Evolutionary conservation across 2,329 filamentous ascomycete species (phyloP), one percentile per base, ranked within the genome.

Genomic region (Xylariaceae sp.): DNA sequence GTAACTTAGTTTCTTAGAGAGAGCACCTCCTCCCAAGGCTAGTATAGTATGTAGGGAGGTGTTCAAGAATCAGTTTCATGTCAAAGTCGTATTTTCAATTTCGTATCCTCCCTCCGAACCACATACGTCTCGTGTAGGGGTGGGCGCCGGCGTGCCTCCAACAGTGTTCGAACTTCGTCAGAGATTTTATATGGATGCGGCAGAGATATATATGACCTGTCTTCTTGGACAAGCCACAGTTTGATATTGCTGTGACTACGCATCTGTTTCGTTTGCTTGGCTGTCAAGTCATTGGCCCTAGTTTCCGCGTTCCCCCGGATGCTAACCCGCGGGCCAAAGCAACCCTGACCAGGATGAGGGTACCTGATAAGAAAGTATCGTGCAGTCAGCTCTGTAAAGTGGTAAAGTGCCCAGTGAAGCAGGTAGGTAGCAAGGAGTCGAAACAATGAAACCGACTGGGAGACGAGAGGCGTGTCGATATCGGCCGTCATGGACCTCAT

Each of bases 381-480:
- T 41, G n/a, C 23, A 34, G 37, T 57, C 45, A 45, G 49, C 17
- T 4, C 23, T 30, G 23, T 30, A 30, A 30, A 30, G 23, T 30
- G 23, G 4, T 30, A 30, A 30, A 30, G 23, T 30, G 23, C 23
- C 23, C 5, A 30, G 23, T 30, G 23, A 30, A 30, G 23, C 5
- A 30, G 23, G 23, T 5, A 30, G 23, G 23, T 30, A 30, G 23
- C 23, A 30, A 37, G 53, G 35, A n/a, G 35, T n/a, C 53, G 55
- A 55, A 49, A 54, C 15, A 58, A 44, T 37, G 13, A 48, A 57
- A 59, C 23, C 49, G 53, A 51, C 51, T 39, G 57, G 58, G 18
- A 50, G n/a, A 58, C 55, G 51, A 54, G 66, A 66, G 66, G 65
- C 61, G 68, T 69, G 66, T 65, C 61, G 57, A 59, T 66, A 66